These are phyloP conservation scores for Cercospora zeina DNA, from an alignment of 2,329 filamentous ascomycete genomes.

Conservation along the genomic window DNA sequence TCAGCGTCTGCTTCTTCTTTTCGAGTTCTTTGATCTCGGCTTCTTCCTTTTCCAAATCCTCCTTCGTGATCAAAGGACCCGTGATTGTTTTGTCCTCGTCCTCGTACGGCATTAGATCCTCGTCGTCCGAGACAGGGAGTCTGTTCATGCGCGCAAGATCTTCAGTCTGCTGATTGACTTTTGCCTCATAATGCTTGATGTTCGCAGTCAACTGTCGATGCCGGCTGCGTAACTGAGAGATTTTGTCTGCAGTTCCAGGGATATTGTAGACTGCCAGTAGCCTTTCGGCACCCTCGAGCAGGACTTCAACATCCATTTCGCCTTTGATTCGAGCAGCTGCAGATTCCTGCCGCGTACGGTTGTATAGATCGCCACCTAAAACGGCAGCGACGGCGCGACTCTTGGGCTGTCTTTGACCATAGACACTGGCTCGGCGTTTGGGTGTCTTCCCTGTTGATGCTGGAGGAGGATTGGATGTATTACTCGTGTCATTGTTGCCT, in stretches of 20 bases:
- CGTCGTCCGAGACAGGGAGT: slow-evolving; percentile 40
- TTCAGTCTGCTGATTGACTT: slow-evolving; percentile 73
- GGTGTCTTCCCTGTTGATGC: slow-evolving; percentile 23
- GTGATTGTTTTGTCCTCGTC: slow-evolving; percentile 47
- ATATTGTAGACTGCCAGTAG: slow-evolving; percentile 84
- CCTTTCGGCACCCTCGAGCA: slow-evolving; percentile 85
- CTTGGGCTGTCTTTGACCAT: slow-evolving; percentile 54
- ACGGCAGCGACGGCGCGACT: slow-evolving; percentile 89
- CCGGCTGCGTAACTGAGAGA: slow-evolving; percentile 69
- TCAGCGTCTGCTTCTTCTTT: slow-evolving; percentile 60
- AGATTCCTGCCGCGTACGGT: slow-evolving; percentile 66
- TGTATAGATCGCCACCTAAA: slow-evolving; percentile 81
- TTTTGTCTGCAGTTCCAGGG: slow-evolving; percentile 73
- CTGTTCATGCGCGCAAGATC: slow-evolving; percentile 72
- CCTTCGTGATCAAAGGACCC: slow-evolving; percentile 60
- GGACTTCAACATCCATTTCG: slow-evolving; percentile 81
- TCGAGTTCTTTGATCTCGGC: slow-evolving; percentile 67
- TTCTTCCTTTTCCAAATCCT: slow-evolving; percentile 68
- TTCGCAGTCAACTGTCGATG: slow-evolving; percentile 72
- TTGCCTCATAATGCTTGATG: slow-evolving; percentile 75
- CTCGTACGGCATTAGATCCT: slow-evolving; percentile 50
- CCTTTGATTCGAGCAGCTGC: slow-evolving; percentile 55
- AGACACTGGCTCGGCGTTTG: slow-evolving; percentile 53
- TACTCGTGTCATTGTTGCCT: slow-evolving; percentile 44
- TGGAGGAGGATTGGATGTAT: slow-evolving; percentile 17